phyloP scores from a whole-genome alignment of 2,329 filamentous ascomycete genomes.

The Macrophomina pseudophaseolina region DNA sequence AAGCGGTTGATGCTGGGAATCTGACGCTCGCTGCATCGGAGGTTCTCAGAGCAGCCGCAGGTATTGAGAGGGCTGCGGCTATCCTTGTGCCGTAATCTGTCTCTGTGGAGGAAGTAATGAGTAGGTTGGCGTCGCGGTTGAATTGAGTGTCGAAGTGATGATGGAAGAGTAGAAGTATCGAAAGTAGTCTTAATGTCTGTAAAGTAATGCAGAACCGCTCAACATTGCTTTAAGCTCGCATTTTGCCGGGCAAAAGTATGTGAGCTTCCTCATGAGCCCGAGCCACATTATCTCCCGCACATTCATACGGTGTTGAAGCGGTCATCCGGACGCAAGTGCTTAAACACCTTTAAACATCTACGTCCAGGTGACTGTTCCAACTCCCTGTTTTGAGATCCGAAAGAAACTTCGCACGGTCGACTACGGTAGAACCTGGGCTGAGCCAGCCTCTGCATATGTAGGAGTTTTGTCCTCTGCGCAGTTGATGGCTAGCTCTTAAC shows the following conservation, averaged over 20 bases:
- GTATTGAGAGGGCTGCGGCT: slow-evolving; percentile 19
- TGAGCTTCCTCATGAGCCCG: background rate
- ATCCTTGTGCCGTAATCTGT: slow-evolving; percentile 20
- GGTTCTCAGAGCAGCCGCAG: slow-evolving; percentile 21
- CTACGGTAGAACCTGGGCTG: too few species aligned
- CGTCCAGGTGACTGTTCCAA: background rate
- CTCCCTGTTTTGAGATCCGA: background rate
- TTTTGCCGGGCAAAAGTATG: background rate
- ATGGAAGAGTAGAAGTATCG: background rate
- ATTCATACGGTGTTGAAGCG: background rate
- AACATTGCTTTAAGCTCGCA: too few species aligned
- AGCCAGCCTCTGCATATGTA: too few species aligned
- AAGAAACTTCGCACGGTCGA: too few species aligned
- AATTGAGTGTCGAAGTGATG: background rate
- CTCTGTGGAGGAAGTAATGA: background rate
- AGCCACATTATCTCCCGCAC: too few species aligned
- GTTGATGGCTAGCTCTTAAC: too few species aligned
- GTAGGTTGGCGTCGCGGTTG: background rate
- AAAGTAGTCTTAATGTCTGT: too few species aligned
- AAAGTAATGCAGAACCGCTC: too few species aligned
- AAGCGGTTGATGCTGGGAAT: slow-evolving; percentile 40
- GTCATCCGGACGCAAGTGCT: background rate
- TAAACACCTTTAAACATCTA: background rate
- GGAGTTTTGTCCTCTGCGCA: too few species aligned
- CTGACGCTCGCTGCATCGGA: slow-evolving; percentile 27